These are phyloP conservation scores for Blakeslea trispora DNA, from an alignment of 371 early-diverging fungal genomes.

Conservation along the genomic window DNA sequence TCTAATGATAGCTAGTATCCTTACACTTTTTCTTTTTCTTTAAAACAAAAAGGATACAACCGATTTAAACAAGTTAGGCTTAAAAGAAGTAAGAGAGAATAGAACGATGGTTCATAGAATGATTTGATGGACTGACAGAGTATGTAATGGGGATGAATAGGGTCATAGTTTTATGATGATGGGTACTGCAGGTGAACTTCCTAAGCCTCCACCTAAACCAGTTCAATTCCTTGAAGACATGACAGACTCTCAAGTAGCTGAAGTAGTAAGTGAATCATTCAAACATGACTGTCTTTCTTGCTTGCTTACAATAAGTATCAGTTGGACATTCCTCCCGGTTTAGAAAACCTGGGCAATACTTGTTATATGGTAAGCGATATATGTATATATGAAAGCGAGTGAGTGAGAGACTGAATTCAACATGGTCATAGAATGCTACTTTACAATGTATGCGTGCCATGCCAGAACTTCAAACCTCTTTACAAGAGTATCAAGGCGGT, in stretches of 20 bases:
- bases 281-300: neutral
- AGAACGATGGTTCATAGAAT: too few species aligned
- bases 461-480: conserved; percentile 75
- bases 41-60: conserved; percentile 65
- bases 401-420: too few species aligned
- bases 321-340: conserved; percentile 86
- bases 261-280: conserved; percentile 62
- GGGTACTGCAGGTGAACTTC: conserved; percentile 92
- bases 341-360: conserved; percentile 96
- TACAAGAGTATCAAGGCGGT: conserved; percentile 56
- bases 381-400: too few species aligned
- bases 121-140: too few species aligned
- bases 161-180: conserved; percentile 85
- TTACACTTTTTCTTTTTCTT: too few species aligned
- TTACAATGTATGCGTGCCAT: conserved; percentile 94
- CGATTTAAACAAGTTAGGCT: conserved; percentile 62
- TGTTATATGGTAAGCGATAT: conserved; percentile 89
- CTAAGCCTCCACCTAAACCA: conserved; percentile 72
- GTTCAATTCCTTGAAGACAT: conserved; percentile 90
- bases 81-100: conserved; percentile 62
- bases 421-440: conserved; percentile 94
- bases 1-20: too few species aligned
- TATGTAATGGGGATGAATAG: too few species aligned
- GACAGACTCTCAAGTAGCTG: conserved; percentile 82
- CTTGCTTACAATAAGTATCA: too few species aligned